Conservation (phyloP, 495 filamentous ascomycete genomes). For the Trichoderma virens region DNA sequence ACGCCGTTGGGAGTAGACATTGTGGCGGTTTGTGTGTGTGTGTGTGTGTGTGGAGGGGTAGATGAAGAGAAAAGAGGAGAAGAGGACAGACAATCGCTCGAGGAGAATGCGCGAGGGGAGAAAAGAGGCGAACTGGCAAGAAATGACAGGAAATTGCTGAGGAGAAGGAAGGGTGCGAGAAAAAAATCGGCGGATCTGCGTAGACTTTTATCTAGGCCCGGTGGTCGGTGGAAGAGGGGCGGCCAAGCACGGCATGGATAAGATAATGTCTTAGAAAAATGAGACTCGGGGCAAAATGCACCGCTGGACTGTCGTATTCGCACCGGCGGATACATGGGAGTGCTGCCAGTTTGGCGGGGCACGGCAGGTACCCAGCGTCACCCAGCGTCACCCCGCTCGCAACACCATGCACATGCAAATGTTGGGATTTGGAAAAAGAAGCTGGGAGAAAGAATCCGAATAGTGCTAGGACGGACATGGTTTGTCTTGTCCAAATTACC, state of each 20-base stretch:
- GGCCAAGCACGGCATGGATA: constrained; percentile 1
- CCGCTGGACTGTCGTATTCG: background rate
- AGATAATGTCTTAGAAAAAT: background rate
- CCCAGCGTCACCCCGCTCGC: too few relatives aligned
- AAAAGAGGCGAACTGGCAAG: background rate
- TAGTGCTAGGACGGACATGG: too few relatives aligned
- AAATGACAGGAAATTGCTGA: constrained; percentile 15
- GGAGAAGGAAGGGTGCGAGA: constrained; percentile 11
- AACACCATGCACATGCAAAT: too few relatives aligned
- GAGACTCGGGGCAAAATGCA: background rate
- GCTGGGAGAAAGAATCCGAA: too few relatives aligned
- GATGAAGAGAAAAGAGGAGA: background rate
- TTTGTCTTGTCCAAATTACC: too few relatives aligned
- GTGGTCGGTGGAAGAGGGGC: background rate
- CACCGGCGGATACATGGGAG: too few relatives aligned
- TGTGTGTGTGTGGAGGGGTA: background rate
- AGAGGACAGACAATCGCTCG: background rate
- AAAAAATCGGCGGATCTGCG: background rate
- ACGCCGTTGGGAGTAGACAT: constrained; percentile 17
- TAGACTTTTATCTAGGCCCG: background rate
- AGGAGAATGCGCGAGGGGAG: too few relatives aligned
- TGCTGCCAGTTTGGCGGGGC: too few relatives aligned
- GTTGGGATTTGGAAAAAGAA: too few relatives aligned
- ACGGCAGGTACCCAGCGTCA: too few relatives aligned
- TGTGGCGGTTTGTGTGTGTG: constrained; percentile 11